Evolutionary conservation across 1,284 basidiomycete species (phyloP), one percentile per base, ranked within the genome.

Genomic region (Golubevia pallescens): DNA sequence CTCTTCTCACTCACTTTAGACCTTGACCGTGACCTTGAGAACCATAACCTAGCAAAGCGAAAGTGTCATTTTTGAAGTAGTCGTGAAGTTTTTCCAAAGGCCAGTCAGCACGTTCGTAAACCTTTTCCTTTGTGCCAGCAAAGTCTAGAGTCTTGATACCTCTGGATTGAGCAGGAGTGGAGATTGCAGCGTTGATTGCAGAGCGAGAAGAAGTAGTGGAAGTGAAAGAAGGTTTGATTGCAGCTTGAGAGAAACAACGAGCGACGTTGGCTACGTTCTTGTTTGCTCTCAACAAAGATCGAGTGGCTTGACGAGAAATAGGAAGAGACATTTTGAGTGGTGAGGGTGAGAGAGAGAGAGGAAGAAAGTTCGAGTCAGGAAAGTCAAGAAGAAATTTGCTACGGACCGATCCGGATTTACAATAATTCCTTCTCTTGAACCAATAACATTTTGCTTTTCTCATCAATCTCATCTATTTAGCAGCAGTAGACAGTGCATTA

Each of bases 1-100:
- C 28, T 28, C 28, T 28, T 28, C 28, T 28, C 1, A 74, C 73
- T 72, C 63, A 76, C 72, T 48, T 48, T 10, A 48, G 42, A 48
- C 42, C 42, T 48, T 48, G 42, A 48, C 42, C 42, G 16, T 48
- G 42, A 48, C 42, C 42, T 16, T 48, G 42, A 48, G 42, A 48
- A 14, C 42, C 42, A 16, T 48, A 48, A 48, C 42, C 42, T 10
- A 48, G 42, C 16, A 48, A 48, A 48, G 42, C 42, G 42, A 48
- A 48, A 16, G 42, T 48, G 16, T 48, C 42, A 16, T 48, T 48
- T 16, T 48, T 48, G 42, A 48, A 48, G 42, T 48, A 48, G 16
- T 48, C 42, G 42, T 48, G 42, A 13, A 48, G 16, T 21, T 48
- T 48, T 16, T 48, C 42, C 16, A 48, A 48, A 13, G 42, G 42